These are phyloP conservation scores for Trichosporon ovoides DNA, from an alignment of 1,284 basidiomycete species.

Conservation along the genomic window DNA sequence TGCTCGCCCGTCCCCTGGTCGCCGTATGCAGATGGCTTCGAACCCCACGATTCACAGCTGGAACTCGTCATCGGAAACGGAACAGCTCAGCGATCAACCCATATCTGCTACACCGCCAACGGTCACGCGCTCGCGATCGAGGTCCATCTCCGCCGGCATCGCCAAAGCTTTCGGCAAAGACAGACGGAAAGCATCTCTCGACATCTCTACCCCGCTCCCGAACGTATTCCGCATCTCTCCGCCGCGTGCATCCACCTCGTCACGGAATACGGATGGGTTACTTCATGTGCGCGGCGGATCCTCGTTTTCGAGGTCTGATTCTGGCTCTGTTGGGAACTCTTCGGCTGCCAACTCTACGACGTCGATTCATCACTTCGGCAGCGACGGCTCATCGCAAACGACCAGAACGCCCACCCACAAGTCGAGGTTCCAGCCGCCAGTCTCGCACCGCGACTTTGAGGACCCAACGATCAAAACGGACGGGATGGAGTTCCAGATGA, in stretches of 20 bases:
- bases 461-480: constrained; percentile 43
- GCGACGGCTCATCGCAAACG: background rate
- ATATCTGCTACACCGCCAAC: background rate
- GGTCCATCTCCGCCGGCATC: constrained; percentile 39
- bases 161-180: constrained; percentile 24
- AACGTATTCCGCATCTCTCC: constrained; percentile 1
- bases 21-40: background rate
- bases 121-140: constrained; percentile 30
- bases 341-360: background rate
- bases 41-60: background rate
- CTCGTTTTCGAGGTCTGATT: background rate
- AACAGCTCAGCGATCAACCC: background rate
- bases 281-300: background rate
- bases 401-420: background rate
- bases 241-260: background rate
- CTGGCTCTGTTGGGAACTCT: background rate
- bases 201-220: background rate
- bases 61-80: background rate
- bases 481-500: constrained; percentile 48
- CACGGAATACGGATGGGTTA: background rate
- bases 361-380: constrained; percentile 5
- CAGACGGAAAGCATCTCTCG: constrained; percentile 2
- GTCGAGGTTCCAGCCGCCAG: constrained; percentile 23
- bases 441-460: constrained; percentile 41
- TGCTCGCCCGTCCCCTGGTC: background rate